phyloP scores from a whole-genome alignment of 371 early-diverging fungal genomes.

The Nematocida major region DNA sequence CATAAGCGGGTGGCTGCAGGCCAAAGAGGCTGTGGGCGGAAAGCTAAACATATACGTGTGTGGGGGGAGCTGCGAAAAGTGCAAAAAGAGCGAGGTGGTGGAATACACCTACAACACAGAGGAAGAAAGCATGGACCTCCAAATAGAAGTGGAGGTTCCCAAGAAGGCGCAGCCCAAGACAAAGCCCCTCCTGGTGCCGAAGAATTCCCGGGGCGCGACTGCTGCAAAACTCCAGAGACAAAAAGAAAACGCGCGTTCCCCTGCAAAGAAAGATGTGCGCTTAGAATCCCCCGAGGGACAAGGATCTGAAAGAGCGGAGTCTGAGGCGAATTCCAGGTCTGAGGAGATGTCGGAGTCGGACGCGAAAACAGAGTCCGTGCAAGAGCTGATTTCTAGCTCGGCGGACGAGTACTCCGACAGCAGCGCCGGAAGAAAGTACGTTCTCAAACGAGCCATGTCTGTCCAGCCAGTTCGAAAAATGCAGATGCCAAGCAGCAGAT shows the following conservation, averaged over 20 bases:
- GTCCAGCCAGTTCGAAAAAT: not conserved
- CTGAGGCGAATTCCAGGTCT: too few relatives aligned
- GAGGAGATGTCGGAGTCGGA: too few relatives aligned
- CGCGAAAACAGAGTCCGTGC: too few relatives aligned
- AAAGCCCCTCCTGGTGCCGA: not conserved
- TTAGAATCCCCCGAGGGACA: too few relatives aligned
- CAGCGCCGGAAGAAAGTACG: constrained; percentile 6
- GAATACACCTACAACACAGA: constrained; percentile 11
- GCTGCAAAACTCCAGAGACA: too few relatives aligned
- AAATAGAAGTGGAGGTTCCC: not conserved
- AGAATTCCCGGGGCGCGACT: too few relatives aligned
- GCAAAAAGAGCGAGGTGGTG: not conserved
- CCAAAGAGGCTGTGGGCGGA: not conserved
- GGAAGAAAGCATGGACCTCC: not conserved
- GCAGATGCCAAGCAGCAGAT: not conserved
- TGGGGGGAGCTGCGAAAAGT: not conserved
- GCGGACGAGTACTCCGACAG: constrained; percentile 4
- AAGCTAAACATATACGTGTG: not conserved
- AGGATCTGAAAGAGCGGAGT: too few relatives aligned
- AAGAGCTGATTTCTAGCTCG: not conserved
- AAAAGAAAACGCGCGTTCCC: too few relatives aligned
- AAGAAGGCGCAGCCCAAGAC: not conserved
- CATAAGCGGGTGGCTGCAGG: not conserved
- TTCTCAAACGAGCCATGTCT: not conserved
- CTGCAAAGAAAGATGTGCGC: too few relatives aligned